Conservation (phyloP, 768 basidiomycete genomes). For the Arthromyces matolae region DNA sequence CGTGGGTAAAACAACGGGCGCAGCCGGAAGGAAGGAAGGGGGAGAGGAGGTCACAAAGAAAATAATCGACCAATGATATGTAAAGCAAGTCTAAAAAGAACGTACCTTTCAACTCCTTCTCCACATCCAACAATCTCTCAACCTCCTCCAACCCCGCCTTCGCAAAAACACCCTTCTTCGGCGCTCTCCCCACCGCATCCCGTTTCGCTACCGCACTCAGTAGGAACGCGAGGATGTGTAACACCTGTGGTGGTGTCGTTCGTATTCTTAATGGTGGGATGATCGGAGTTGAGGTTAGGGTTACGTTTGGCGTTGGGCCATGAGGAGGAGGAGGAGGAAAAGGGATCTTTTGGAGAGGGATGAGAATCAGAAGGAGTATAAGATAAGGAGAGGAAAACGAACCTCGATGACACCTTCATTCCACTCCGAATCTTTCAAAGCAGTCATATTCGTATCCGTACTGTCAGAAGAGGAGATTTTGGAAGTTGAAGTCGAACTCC, state of each 20-base stretch:
- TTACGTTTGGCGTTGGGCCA: slow-evolving; percentile 16
- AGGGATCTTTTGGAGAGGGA: slow-evolving; percentile 27
- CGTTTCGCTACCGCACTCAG: slow-evolving; percentile 64
- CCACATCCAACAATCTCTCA: slow-evolving; percentile 41
- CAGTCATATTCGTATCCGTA: too few species aligned
- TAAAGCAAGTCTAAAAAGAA: not conserved
- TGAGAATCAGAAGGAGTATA: slow-evolving; percentile 15
- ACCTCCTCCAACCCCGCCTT: slow-evolving; percentile 55
- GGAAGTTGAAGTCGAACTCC: too few species aligned
- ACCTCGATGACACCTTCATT: slow-evolving; percentile 37
- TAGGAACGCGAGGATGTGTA: slow-evolving; percentile 65
- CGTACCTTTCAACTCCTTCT: slow-evolving; percentile 25
- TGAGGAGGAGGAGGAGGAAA: too few species aligned
- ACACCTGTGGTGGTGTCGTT: slow-evolving; percentile 62
- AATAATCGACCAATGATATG: not conserved
- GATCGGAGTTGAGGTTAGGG: slow-evolving; percentile 5
- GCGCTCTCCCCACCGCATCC: slow-evolving; percentile 70
- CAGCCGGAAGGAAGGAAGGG: too few species aligned
- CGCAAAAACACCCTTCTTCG: slow-evolving; percentile 70
- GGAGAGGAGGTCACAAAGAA: too few species aligned
- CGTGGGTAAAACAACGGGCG: too few species aligned
- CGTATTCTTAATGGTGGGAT: slow-evolving; percentile 46
- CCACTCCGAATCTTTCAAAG: too few species aligned
- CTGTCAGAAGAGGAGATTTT: too few species aligned
- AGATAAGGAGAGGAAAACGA: slow-evolving; percentile 1